Percentiles rank a stretch among this genome's conserved stretches.
Evolutionary conservation across 371 early-diverging fungal species (phyloP).

Genomic region (Zychaea mexicana): DNA sequence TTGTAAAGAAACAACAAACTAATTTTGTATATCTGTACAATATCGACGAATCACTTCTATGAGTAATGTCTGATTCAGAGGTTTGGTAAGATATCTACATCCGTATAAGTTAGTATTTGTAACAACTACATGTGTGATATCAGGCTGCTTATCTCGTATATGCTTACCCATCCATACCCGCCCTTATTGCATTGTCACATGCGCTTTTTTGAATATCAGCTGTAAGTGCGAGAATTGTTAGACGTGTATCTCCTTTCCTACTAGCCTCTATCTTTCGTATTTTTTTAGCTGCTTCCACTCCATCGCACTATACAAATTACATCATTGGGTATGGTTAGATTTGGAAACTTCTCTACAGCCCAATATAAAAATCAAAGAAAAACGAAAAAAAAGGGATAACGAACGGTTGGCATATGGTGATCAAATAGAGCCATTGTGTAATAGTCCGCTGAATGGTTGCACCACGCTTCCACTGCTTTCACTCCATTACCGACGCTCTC

Average conservation of each 20-base stretch:
- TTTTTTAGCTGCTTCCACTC: constrained; percentile 47
- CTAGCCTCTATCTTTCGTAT: constrained; percentile 34
- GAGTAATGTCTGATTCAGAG: constrained; percentile 39
- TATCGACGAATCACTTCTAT: constrained; percentile 28
- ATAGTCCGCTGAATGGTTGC: too few species aligned
- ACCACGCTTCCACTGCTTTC: too few species aligned
- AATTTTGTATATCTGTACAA: too few species aligned
- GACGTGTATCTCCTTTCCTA: constrained; percentile 10
- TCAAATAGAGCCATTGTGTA: constrained; percentile 47
- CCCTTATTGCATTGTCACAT: not conserved
- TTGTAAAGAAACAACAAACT: too few species aligned
- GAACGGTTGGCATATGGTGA: constrained; percentile 58
- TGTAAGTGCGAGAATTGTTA: constrained; percentile 23
- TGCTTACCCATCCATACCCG: constrained; percentile 22
- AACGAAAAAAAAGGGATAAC: too few species aligned
- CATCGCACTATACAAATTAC: constrained; percentile 54
- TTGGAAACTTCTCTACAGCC: too few species aligned
- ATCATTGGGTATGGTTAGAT: too few species aligned
- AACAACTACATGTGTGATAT: not conserved
- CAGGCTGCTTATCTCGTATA: too few species aligned
- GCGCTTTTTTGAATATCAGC: constrained; percentile 22
- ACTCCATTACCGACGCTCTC: constrained; percentile 48
- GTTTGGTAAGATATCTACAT: constrained; percentile 37
- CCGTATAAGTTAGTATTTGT: not conserved
- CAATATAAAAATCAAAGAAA: too few species aligned